A percentile compares a stretch with the other conserved stretches of the same genome.
These are phyloP conservation scores for Monascus ruber DNA, from an alignment of 2,329 filamentous ascomycete species.

Conservation along the genomic window DNA sequence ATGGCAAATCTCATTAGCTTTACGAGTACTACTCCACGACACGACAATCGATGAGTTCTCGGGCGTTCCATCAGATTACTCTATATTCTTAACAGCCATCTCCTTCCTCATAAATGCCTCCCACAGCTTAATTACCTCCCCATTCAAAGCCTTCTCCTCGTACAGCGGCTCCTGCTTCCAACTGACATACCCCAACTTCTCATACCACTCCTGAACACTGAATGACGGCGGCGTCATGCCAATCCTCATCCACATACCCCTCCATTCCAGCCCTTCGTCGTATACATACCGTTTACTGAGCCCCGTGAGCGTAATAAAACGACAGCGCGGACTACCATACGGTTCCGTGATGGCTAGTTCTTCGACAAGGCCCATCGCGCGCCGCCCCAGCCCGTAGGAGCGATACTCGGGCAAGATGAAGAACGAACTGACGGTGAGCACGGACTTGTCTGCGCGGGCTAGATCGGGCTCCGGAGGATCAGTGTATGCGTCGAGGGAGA, in stretches of 20 bases:
- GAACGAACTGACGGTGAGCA: slow-evolving; percentile 13
- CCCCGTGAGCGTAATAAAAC: slow-evolving; percentile 5
- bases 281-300: slow-evolving; percentile 14
- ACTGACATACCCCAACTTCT: slow-evolving; percentile 12
- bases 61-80: too few species aligned
- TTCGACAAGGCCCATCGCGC: slow-evolving; percentile 11
- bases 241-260: slow-evolving; percentile 5
- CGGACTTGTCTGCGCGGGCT: slow-evolving; percentile 6
- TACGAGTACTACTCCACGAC: too few species aligned
- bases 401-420: slow-evolving; percentile 16
- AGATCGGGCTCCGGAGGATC: slow-evolving; percentile 9
- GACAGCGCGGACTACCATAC: slow-evolving; percentile 10
- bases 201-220: slow-evolving; percentile 15
- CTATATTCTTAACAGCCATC: too few species aligned
- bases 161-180: slow-evolving; percentile 17
- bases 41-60: too few species aligned
- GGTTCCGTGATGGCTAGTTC: slow-evolving; percentile 4
- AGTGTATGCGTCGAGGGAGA: slow-evolving; percentile 14
- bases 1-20: too few species aligned
- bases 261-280: slow-evolving; percentile 6
- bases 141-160: slow-evolving; percentile 4
- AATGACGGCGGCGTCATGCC: slow-evolving; percentile 5
- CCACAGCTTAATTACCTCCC: slow-evolving; percentile 2
- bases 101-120: slow-evolving; percentile 16
- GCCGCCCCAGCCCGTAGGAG: slow-evolving; percentile 6